Evolutionary conservation across 2,329 filamentous ascomycete genomes (phyloP).

Genomic region (Beauveria sp.): DNA sequence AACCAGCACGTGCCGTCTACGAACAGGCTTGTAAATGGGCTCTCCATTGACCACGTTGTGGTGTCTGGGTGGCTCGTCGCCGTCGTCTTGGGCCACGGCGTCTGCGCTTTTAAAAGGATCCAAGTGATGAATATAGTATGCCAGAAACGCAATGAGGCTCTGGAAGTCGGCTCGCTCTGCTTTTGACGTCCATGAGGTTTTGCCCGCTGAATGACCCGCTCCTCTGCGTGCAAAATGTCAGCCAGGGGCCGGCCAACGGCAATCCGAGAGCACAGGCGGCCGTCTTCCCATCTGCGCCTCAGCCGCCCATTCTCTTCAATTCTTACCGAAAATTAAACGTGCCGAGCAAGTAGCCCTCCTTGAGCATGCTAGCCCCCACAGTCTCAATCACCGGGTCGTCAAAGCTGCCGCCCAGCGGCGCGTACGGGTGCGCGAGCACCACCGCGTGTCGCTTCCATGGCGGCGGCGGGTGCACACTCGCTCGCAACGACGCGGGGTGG

Average conservation of each 20-base stretch:
- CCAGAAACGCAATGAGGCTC: conserved; percentile 72
- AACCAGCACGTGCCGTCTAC: conserved; percentile 28
- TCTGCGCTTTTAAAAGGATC: conserved; percentile 26
- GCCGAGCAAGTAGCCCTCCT: conserved; percentile 64
- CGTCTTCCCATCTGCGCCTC: background rate
- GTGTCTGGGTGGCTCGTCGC: background rate
- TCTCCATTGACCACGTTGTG: background rate
- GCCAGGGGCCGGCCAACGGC: background rate
- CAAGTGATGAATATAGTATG: conserved; percentile 62
- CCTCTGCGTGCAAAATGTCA: conserved; percentile 48
- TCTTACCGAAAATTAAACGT: conserved; percentile 87
- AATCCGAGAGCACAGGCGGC: background rate
- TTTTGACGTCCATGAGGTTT: conserved; percentile 80
- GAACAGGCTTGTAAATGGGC: background rate
- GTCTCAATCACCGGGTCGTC: conserved; percentile 74
- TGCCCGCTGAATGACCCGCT: conserved; percentile 63
- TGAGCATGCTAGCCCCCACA: conserved; percentile 56
- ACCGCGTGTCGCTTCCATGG: conserved; percentile 44
- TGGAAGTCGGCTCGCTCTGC: conserved; percentile 77
- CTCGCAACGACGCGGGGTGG: conserved; percentile 46
- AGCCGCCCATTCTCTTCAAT: background rate
- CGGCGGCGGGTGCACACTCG: conserved; percentile 22
- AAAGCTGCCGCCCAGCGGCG: conserved; percentile 74
- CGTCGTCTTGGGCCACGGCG: background rate
- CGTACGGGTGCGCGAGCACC: conserved; percentile 85